phyloP scores from a whole-genome alignment of 2,329 filamentous ascomycete genomes.

The Alternaria brassicicola region DNA sequence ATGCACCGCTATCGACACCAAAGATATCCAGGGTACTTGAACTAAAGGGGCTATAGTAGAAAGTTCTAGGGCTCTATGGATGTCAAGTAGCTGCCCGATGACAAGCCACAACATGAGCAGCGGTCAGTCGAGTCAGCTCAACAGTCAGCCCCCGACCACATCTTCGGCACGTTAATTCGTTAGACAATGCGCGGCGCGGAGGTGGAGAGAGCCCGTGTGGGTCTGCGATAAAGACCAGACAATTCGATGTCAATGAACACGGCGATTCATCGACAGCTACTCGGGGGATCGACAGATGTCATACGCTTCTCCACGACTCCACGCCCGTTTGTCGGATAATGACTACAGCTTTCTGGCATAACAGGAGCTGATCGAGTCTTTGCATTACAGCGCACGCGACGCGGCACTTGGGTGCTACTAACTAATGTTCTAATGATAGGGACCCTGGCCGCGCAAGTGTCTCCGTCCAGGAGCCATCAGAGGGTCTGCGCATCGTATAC shows the following conservation, averaged over 20 bases:
- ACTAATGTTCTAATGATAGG: not conserved
- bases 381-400: not conserved
- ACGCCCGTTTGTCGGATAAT: not conserved
- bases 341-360: not conserved
- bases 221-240: slow-evolving; percentile 13
- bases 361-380: not conserved
- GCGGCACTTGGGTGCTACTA: not conserved
- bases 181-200: slow-evolving; percentile 8
- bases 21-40: not conserved
- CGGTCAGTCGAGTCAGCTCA: slow-evolving; percentile 14
- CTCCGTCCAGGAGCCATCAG: not conserved
- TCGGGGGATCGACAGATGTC: slow-evolving; percentile 17
- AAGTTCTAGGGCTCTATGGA: slow-evolving; percentile 6
- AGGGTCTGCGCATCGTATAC: not conserved
- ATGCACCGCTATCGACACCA: not conserved
- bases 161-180: slow-evolving; percentile 19
- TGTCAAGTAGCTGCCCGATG: slow-evolving; percentile 15
- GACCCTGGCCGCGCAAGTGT: not conserved
- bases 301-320: slow-evolving; percentile 14
- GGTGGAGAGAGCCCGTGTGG: slow-evolving; percentile 20
- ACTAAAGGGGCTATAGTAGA: slow-evolving; percentile 9
- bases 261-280: not conserved
- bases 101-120: slow-evolving; percentile 11
- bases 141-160: slow-evolving; percentile 20
- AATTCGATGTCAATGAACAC: slow-evolving; percentile 3